Evolutionary conservation across 768 basidiomycete genomes (phyloP), one percentile per base, ranked within the genome.

Genomic region (Suillus americanus): DNA sequence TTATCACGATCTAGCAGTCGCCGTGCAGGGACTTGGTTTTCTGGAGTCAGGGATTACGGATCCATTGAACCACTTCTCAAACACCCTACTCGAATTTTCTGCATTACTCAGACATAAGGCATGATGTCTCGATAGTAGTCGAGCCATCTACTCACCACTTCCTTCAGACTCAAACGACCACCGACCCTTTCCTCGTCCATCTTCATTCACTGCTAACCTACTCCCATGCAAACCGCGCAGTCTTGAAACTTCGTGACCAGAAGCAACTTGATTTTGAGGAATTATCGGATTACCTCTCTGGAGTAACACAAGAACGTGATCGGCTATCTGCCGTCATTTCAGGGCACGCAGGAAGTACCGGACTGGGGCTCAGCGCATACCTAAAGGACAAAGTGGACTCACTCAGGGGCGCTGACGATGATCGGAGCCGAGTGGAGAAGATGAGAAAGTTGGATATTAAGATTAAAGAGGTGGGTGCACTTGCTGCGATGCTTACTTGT

Each of bases 201-300:
- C 81, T 98, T 1, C 95, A 97, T 72, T 94, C 95, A 2, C 83
- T 99, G 7, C 81, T 95, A n/a, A 85, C 89, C n/a, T 98, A 98
- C 77, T 94, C 95, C 2, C 89, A 94, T 73, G 89, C 93, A 37
- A 97, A 98, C 69, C 89, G 94, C 60, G 88, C 91, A n/a, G 94
- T 99, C 25, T 85, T 99, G 68, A 97, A 94, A 77, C 84, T 97
- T 37, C 89, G 97, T 53, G 97, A 99, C 75, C 97, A 99, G 78
- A 99, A 99, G 76, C 97, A 99, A 75, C 86, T 99, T 62, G 97
- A 99, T 73, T 97, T 98, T 67, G 97, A 99, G 78, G 97, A 99
- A 74, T 85, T 99, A 10, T 94, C 95, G 2, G 92, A 95, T 61
- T 99, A 99, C 76, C 83, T 99, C 14, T 92, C 92, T 7, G 92